These are phyloP conservation scores for Veloboletus limbatus DNA, from an alignment of 1,284 basidiomycete species.

Conservation along the genomic window DNA sequence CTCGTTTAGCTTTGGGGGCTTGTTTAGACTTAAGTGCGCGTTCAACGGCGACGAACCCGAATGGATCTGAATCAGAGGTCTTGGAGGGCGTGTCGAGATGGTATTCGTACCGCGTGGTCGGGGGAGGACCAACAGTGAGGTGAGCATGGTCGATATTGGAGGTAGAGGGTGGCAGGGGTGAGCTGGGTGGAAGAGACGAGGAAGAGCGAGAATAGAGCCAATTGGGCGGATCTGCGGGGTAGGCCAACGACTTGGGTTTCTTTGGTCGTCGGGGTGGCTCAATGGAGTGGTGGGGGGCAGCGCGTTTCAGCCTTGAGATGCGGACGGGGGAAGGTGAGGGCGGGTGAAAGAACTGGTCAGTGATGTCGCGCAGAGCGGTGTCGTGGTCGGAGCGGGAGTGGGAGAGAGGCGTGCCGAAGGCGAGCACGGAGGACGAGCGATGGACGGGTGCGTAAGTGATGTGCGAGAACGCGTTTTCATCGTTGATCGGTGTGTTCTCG, in stretches of 20 bases:
- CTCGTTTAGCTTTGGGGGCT: too few species aligned
- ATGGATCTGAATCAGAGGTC: slow-evolving; percentile 39
- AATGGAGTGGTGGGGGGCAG: slow-evolving; percentile 7
- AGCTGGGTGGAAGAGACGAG: slow-evolving; percentile 35
- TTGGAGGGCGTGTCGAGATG: slow-evolving; percentile 20
- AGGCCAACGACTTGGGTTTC: slow-evolving; percentile 33
- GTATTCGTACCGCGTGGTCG: slow-evolving; percentile 19
- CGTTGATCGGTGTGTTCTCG: slow-evolving; percentile 21
- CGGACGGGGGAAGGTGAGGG: slow-evolving; percentile 33
- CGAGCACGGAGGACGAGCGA: slow-evolving; percentile 18
- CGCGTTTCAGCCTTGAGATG: slow-evolving; percentile 20
- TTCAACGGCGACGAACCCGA: slow-evolving; percentile 44
- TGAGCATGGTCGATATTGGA: slow-evolving; percentile 11
- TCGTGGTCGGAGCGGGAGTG: slow-evolving; percentile 21
- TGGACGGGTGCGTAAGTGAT: slow-evolving; percentile 7
- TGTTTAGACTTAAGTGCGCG: slow-evolving; percentile 34
- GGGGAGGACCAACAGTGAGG: background rate
- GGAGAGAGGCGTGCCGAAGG: slow-evolving; percentile 22
- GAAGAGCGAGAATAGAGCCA: slow-evolving; percentile 25
- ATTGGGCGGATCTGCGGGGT: slow-evolving; percentile 33
- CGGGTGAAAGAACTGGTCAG: slow-evolving; percentile 35
- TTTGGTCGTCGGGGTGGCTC: slow-evolving; percentile 34
- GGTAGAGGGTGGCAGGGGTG: slow-evolving; percentile 31
- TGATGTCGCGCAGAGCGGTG: slow-evolving; percentile 30
- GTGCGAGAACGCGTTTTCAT: slow-evolving; percentile 14